Percentiles rank a stretch among this genome's conserved stretches.
phyloP scores from a whole-genome alignment of 164 flowering plant genomes.

The Cinnamomum chago region DNA sequence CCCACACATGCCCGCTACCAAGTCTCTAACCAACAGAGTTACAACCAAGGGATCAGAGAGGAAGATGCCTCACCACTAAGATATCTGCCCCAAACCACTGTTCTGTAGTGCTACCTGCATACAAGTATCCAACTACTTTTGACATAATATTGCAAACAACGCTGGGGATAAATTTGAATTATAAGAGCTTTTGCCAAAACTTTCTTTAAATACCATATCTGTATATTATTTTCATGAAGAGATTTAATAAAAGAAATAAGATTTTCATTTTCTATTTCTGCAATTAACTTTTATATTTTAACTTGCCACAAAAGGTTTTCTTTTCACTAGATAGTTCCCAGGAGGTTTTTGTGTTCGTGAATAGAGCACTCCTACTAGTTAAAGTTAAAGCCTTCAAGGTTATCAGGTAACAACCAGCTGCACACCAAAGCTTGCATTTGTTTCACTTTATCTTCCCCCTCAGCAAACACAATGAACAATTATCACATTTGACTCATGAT shows the following conservation, averaged over 20 bases:
- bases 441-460: background rate
- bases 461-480: background rate
- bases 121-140: too few species aligned
- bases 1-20: too few species aligned
- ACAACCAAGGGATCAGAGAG: too few species aligned
- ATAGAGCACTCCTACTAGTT: background rate
- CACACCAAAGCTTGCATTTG: background rate
- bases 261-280: background rate
- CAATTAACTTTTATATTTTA: background rate
- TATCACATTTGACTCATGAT: background rate
- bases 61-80: too few species aligned
- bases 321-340: background rate
- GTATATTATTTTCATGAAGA: too few species aligned
- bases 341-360: background rate
- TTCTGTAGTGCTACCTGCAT: too few species aligned
- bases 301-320: too few species aligned
- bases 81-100: too few species aligned
- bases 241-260: background rate
- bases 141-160: too few species aligned
- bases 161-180: too few species aligned
- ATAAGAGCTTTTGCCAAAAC: background rate
- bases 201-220: background rate
- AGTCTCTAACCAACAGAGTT: too few species aligned
- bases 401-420: background rate
- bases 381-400: too few species aligned